Base-by-base conservation (phyloP, 2,329 filamentous ascomycete species). In the Podosphaera xanthii region DNA sequence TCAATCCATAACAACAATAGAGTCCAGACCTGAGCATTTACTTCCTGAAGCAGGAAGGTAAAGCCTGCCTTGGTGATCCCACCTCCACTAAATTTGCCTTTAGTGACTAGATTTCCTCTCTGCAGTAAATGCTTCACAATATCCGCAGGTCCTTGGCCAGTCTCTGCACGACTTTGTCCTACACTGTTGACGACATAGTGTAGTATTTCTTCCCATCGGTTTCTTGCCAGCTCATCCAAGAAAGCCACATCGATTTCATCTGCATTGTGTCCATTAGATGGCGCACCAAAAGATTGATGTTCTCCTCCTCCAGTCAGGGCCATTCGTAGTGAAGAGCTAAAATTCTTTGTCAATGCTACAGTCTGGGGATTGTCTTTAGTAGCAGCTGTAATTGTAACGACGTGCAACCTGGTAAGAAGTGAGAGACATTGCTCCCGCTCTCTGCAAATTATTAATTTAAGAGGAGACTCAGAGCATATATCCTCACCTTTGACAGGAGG, bases 1-100 rank as follows among this genome's bases (percentile, higher is more conserved):
- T 94, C 87, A 57, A 98, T 82, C 76, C 95, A 98, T 38, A 96
- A 82, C 36, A 98, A 84, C 42, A 98, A 76, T 54, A 98, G 76
- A 34, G 89, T 92, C 92, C 92, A 98, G 42, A 98, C 89, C 71
- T 98, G 92, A 0, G 91, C 89, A 70, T 96, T 97, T 61, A 91
- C 84, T 68, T 96, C 91, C 67, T 97, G 91, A 7, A 98, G 76
- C 60, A 98, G 76, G 67, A 98, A 98, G 0, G 87, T 90, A 69
- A 98, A 98, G 6, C 92, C 92, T 2, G 87, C 82, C 68, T 95
- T 84, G 0, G 92, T 98, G 66, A 98, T 98, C 59, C 80, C 81
- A 8, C 88, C 77, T 10, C 75, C 73, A 14, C 65, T 66, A 53
- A 69, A 67, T 52, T 69, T 69, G 2, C 74, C 72, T 46, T 74